These are phyloP conservation scores for Adansonia rubrostipa DNA, from an alignment of 441 rosid species.

Conservation along the genomic window DNA sequence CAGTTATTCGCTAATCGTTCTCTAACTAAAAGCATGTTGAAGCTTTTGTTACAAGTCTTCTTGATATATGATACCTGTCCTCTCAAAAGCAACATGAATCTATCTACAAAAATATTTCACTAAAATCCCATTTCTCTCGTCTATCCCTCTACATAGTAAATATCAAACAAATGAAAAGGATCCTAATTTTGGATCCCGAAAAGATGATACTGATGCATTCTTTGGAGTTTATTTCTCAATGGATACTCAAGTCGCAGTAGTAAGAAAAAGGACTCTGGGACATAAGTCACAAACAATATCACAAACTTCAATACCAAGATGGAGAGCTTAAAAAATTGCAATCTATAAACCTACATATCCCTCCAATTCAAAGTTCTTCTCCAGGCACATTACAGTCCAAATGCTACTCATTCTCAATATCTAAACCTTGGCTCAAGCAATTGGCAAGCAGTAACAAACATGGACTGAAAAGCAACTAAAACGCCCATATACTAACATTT, in stretches of 20 bases:
- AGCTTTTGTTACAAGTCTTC: neutral
- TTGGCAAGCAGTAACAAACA: neutral
- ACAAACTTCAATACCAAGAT: neutral
- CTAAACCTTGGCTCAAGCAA: slow-evolving; percentile 8
- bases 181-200: neutral
- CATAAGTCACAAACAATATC: neutral
- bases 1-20: neutral
- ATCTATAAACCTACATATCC: neutral
- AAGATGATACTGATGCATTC: neutral
- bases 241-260: neutral
- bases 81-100: neutral
- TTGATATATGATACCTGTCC: neutral
- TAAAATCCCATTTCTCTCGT: neutral
- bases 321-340: neutral
- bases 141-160: too few relatives aligned
- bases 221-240: neutral
- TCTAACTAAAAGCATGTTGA: neutral
- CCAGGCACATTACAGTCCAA: neutral
- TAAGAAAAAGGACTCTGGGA: neutral
- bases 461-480: neutral
- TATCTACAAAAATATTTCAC: neutral
- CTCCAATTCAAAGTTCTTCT: slow-evolving; percentile 5
- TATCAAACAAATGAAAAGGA: neutral
- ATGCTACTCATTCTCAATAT: neutral
- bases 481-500: neutral